A percentile compares a stretch with the other conserved stretches of the same genome.
phyloP scores from a whole-genome alignment of 345 rosid species.

The rapeseed (Brassica napus) region Da-Ae NC_063451.1:36251001-36251500 shows the following conservation, averaged over 20 bases:
- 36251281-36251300: conserved; percentile 34
- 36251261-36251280: conserved; percentile 25
- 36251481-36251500: conserved; percentile 46
- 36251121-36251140: conserved; percentile 1
- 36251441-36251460: conserved; percentile 34
- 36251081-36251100: neutral
- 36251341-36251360: conserved; percentile 16
- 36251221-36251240: conserved; percentile 34
- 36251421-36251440: neutral
- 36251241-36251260: conserved; percentile 13
- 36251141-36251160: conserved; percentile 19
- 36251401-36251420: neutral
- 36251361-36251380: conserved; percentile 27
- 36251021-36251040: conserved; percentile 9
- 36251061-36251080: conserved; percentile 22
- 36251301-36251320: conserved; percentile 37
- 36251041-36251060: conserved; percentile 14
- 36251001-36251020: conserved; percentile 7
- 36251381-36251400: conserved; percentile 14
- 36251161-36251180: conserved; percentile 46
- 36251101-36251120: conserved; percentile 2
- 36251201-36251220: conserved; percentile 37
- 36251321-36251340: conserved; percentile 20
- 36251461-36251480: conserved; percentile 54
- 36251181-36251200: conserved; percentile 41